Evolutionary conservation across 306 rosid genomes (phyloP).

Genomic region (Calophaca sinica): DNA sequence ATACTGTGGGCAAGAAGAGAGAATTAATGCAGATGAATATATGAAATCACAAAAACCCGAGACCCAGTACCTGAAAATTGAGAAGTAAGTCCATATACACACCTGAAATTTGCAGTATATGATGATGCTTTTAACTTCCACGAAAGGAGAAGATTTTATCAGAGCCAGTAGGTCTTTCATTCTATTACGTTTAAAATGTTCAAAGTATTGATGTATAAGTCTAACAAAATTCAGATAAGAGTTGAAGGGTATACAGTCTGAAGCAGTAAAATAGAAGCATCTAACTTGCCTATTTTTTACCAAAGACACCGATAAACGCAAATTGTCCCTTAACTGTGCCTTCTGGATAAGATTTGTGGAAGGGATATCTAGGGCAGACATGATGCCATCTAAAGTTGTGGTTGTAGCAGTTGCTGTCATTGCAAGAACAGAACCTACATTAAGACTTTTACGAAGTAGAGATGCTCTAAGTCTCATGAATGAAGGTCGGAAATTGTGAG

Average conservation of each 20-base stretch:
- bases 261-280: conserved; percentile 32
- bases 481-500: conserved; percentile 94
- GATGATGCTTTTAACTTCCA: conserved; percentile 80
- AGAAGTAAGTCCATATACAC: conserved; percentile 40
- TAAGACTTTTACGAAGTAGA: conserved; percentile 68
- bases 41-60: conserved; percentile 30
- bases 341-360: conserved; percentile 70
- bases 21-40: conserved; percentile 13
- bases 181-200: conserved; percentile 52
- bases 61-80: conserved; percentile 30
- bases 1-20: conserved; percentile 35
- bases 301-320: conserved; percentile 71
- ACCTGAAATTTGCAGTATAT: conserved; percentile 98
- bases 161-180: conserved; percentile 80
- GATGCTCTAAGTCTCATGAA: conserved; percentile 94
- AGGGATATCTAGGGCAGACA: conserved; percentile 88
- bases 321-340: conserved; percentile 69
- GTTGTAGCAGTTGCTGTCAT: conserved; percentile 97
- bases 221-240: conserved; percentile 37
- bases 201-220: conserved; percentile 25
- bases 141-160: conserved; percentile 78
- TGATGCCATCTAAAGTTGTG: conserved; percentile 75
- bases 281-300: conserved; percentile 77
- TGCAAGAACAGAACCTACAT: conserved; percentile 79
- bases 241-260: not conserved